Base-by-base conservation (phyloP, 1,284 basidiomycete species). In the Puccinia novopanici region DNA sequence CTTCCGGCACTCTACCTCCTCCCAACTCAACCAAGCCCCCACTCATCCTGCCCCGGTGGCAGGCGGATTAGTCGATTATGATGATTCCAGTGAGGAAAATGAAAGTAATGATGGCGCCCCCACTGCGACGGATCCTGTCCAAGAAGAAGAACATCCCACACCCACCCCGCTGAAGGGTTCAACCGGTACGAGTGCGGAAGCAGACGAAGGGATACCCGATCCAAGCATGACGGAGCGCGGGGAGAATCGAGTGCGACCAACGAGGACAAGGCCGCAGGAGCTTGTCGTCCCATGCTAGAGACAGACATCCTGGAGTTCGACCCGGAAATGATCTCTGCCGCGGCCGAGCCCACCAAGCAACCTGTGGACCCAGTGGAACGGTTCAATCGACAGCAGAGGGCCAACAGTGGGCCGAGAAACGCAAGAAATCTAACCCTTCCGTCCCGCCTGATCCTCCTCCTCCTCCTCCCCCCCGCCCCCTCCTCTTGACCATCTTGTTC, bases 11-110 rank as follows among this genome's bases (percentile, higher is more conserved):
- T 15, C 40, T 30, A 15, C 27, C 19, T 17, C 17, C 13, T 45
- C 17, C n/a, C 22, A 19, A 55, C 9, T 17, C 27, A 42, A 8
- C 24, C 34, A 27, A 37, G 17, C n/a, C 40, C 9, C 27, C 34
- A 19, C 34, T 5, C 17, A 15, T 34, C 19, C n/a, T 13, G 57
- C 30, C 2, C 57, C 5, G 34, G 59, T 34, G 2, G 19, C 34
- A 8, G 42, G 34, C 22, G 67, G 65, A 19, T 27, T 79, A 17
- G 76, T 67, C 24, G 76, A 79, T 27, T 79, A 79, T 48, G 76
- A 52, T 34, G 67, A 79, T 19, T 79, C 76, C 9, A 79, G 76
- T 24, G 67, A 79, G 8, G 76, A 73, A 73, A 40, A 73, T 55
- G 50, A 55, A 4, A 24, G 0, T 27, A 30, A 54, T 9, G 45